Evolutionary conservation across 805 yeast genomes (phyloP).

Genomic region (Monosporozyma unispora): DNA sequence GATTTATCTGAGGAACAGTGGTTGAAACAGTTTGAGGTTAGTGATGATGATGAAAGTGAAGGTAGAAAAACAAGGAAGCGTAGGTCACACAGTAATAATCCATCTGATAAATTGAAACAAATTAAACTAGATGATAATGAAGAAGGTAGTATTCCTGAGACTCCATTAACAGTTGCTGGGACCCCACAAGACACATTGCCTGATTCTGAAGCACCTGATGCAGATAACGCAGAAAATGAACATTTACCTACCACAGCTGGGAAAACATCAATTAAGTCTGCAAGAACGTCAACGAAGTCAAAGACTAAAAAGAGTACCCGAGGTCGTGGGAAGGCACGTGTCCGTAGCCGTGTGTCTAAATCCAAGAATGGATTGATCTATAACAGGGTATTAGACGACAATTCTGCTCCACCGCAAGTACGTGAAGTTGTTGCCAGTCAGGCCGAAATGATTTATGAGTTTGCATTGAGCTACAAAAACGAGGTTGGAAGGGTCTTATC

Average conservation of each 20-base stretch:
- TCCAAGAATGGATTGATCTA: constrained; percentile 18
- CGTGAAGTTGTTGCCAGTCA: constrained; percentile 17
- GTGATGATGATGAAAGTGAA: constrained; percentile 61
- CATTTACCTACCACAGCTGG: constrained; percentile 11
- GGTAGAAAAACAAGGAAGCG: constrained; percentile 14
- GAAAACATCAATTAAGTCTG: constrained; percentile 22
- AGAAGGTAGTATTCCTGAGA: constrained; percentile 2
- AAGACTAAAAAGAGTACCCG: constrained; percentile 12
- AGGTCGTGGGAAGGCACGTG: constrained; percentile 7
- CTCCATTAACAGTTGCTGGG: constrained; percentile 3
- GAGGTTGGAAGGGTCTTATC: constrained; percentile 39
- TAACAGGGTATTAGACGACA: constrained; percentile 8
- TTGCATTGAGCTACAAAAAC: constrained; percentile 35
- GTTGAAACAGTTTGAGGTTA: constrained; percentile 48
- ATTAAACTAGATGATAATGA: constrained; percentile 13
- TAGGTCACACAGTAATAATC: constrained; percentile 3
- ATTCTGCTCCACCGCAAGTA: constrained; percentile 13
- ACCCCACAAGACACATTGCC: background rate
- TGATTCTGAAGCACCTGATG: background rate
- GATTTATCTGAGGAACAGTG: constrained; percentile 70
- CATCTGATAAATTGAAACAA: constrained; percentile 15
- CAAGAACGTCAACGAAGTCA: constrained; percentile 14
- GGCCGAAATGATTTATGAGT: constrained; percentile 37
- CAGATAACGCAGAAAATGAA: background rate
- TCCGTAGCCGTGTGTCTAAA: constrained; percentile 11